These are phyloP conservation scores for Paratrimastix pyriformis DNA, from an alignment of 78 protist genomes.

Conservation along the genomic window DNA sequence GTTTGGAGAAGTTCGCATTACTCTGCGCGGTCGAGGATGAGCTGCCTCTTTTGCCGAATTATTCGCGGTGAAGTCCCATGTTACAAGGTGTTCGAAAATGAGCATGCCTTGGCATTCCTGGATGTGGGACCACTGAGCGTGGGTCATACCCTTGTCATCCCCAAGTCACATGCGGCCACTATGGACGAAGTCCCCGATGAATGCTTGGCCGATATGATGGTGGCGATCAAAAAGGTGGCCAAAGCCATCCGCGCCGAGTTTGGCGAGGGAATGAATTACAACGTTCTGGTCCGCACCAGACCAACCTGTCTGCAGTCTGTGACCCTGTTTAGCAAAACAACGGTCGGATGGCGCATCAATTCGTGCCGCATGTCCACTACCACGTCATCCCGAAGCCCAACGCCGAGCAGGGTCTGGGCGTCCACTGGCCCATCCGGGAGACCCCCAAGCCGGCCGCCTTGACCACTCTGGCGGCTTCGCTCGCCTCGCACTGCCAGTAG, in stretches of 20 bases:
- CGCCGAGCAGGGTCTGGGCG: conserved; percentile 10
- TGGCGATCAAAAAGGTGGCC: neutral
- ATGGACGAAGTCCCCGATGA: neutral
- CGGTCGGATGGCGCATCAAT: neutral
- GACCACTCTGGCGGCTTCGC: too few relatives aligned
- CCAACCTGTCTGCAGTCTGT: too few relatives aligned
- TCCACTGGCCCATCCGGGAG: neutral
- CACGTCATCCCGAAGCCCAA: conserved; percentile 17
- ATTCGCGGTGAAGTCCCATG: neutral
- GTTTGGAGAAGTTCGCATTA: too few relatives aligned
- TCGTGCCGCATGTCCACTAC: conserved; percentile 7
- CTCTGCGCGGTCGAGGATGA: too few relatives aligned
- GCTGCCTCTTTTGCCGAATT: neutral
- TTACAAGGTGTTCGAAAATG: neutral
- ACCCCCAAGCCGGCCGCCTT: too few relatives aligned
- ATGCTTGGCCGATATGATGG: neutral
- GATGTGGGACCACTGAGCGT: neutral
- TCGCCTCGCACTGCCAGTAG: too few relatives aligned
- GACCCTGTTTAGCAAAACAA: neutral
- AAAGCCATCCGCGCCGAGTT: too few relatives aligned
- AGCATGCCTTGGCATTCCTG: neutral
- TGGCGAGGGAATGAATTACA: too few relatives aligned
- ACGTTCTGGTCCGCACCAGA: too few relatives aligned
- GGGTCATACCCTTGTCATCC: neutral
- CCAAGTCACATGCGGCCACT: neutral